These are phyloP conservation scores for Leccinum pachyderme DNA, from an alignment of 1,284 basidiomycete genomes.

Conservation along the genomic window DNA sequence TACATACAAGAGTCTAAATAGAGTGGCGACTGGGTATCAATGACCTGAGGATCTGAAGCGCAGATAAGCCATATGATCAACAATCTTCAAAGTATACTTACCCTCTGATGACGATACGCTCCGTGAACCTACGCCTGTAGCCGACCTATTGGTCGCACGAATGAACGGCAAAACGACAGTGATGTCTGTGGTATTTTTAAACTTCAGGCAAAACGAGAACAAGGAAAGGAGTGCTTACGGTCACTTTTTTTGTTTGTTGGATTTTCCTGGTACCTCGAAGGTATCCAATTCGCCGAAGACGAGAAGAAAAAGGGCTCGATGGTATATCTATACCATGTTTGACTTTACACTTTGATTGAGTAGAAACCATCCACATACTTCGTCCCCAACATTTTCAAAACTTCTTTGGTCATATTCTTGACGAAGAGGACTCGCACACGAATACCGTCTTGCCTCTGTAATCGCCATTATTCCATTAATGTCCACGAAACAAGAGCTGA, in stretches of 20 bases:
- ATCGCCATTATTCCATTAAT: neutral
- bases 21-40: constrained; percentile 33
- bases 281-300: constrained; percentile 56
- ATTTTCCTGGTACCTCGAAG: constrained; percentile 50
- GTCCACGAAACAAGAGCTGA: neutral
- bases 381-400: constrained; percentile 52
- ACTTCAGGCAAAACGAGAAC: neutral
- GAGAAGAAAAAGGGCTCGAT: constrained; percentile 61
- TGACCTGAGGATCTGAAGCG: constrained; percentile 20
- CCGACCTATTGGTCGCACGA: constrained; percentile 15
- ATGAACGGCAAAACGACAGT: constrained; percentile 52
- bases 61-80: constrained; percentile 3
- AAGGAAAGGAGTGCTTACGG: constrained; percentile 36
- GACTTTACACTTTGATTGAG: neutral
- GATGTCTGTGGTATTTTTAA: constrained; percentile 40
- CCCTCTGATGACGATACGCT: constrained; percentile 7
- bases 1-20: constrained; percentile 23
- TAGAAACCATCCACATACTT: constrained; percentile 31
- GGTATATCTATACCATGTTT: constrained; percentile 18
- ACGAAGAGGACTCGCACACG: constrained; percentile 50
- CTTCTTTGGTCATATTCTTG: constrained; percentile 45
- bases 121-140: neutral
- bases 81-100: neutral
- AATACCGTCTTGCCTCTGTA: constrained; percentile 36
- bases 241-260: constrained; percentile 38